phyloP scores from a whole-genome alignment of 345 rosid species.

The Acer saccharum region DNA sequence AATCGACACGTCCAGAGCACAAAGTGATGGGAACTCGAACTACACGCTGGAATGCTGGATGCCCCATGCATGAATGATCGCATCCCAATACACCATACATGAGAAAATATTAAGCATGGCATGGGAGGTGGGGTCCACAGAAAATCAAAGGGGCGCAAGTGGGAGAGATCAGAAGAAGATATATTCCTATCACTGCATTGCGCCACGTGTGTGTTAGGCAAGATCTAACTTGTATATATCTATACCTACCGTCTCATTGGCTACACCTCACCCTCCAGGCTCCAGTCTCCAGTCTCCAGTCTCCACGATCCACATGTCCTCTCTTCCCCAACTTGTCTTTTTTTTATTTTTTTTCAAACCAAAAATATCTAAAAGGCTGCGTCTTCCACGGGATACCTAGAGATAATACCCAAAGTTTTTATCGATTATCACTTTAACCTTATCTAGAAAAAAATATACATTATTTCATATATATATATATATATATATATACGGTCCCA shows the following conservation, averaged over 20 bases:
- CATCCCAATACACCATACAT: not conserved
- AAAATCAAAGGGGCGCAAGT: constrained; percentile 7
- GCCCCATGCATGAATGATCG: not conserved
- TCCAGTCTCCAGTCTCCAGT: too few relatives aligned
- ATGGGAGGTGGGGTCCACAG: not conserved
- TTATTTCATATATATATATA: too few relatives aligned
- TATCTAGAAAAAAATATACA: too few relatives aligned
- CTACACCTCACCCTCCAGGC: not conserved
- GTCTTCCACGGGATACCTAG: not conserved
- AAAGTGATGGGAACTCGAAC: not conserved
- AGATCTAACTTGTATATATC: constrained; percentile 22
- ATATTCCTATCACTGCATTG: constrained; percentile 33
- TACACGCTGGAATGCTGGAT: not conserved
- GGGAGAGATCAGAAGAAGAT: constrained; percentile 20
- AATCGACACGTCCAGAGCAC: not conserved
- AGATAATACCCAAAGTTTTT: too few relatives aligned
- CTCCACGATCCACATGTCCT: too few relatives aligned
- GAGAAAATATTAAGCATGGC: not conserved
- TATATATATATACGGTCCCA: too few relatives aligned
- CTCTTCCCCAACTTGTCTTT: too few relatives aligned
- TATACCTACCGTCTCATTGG: constrained; percentile 33
- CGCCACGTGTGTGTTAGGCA: constrained; percentile 27
- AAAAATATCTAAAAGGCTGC: constrained; percentile 30
- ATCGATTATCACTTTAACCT: too few relatives aligned
- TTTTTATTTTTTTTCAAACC: not conserved